Evolutionary conservation across 805 yeast genomes (phyloP), one percentile per base, ranked within the genome.

Genomic region (Candida odintsovae): DNA sequence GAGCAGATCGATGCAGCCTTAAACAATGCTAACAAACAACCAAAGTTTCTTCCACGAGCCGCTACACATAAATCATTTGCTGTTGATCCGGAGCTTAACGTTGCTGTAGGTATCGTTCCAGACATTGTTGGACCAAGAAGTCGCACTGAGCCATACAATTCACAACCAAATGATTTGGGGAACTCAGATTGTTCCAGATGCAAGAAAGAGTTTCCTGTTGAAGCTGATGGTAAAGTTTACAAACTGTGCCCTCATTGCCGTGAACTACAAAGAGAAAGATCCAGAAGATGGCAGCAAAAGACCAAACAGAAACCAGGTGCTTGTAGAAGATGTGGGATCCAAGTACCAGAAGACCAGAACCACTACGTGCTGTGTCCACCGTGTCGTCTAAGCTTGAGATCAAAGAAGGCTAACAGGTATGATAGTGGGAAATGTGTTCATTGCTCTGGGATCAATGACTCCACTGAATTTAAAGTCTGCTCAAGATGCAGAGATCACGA

Each of bases 341-440:
- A 65, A 9, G 76, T 82, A 29, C 77, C 83, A 0, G 61, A 62
- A 0, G 80, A 75, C 20, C 76, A 74, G 44, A 67, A 69, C 36
- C 71, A 73, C 45, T 82, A 63, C 61, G 86, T 80, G 0, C 63
- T 82, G 40, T 82, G 88, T 63, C 79, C 80, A 6, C 70, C 69
- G 38, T 82, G 88, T 55, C 68, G 88, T 38, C 71, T 68, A 53
- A 72, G 74, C 36, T 65, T 82, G 28, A 66, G 87, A 50, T 65
- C 73, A 2, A 66, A 80, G 41, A 82, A 82, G 56, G 78, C 80
- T 0, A 72, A 70, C 44, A 66, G 88, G 37, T 83, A 78, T 6
- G 78, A 79, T 12, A 75, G 72, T 52, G 87, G 88, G 1, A 75
- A 74, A 54, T 82, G 88, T 64, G 84, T 82, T 15, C 87, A 82